Evolutionary conservation across 2,329 filamentous ascomycete species (phyloP), one percentile per base, ranked within the genome.

Genomic region (Fusarium pseudograminearum): DNA sequence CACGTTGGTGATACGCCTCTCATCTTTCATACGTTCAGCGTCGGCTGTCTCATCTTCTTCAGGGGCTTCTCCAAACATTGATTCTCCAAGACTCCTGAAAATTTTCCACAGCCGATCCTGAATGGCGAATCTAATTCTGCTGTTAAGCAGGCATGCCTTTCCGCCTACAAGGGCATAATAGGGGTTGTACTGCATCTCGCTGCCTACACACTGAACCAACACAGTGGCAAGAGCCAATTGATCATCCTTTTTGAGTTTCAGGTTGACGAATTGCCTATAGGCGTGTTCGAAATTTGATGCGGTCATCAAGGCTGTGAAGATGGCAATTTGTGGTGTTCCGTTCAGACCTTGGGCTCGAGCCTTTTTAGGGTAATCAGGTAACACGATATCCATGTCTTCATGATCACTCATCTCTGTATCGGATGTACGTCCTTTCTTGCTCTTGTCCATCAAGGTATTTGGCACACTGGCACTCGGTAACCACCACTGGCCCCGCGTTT

Each of bases 401-500:
- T 83, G 79, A n/a, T 82, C 80, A 70, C 61, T 84, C 44, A 67
- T 64, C 31, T 75, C 71, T 24, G 66, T 59, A 14, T 58, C 59
- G 20, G 73, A 72, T 8, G 16, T 40, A n/a, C 50, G 42, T 22
- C 65, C 53, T 61, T 45, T 73, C 57, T 51, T 61, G 15, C 57
- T 62, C 38, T 71, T 70, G 26, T 70, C 66, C 30, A 70, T 44
- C 8, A 69, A 59, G 52, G 77, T 80, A 22, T 64, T 87, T 6
- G 86, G 83, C 88, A 95, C 98, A 79, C 94, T 97, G n/a, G 96
- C 95, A 53, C 96, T 96, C 7, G 98, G 93, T 22, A 98, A 88
- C 96, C 96, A 99, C 96, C 96, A 99, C 82, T 97, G 98, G 1
- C 96, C 96, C 76, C 91, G 92, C 77, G 92, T 95, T 41, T 95